Evolutionary conservation across 371 early-diverging fungal species (phyloP).

Genomic region (Circinella minor): DNA sequence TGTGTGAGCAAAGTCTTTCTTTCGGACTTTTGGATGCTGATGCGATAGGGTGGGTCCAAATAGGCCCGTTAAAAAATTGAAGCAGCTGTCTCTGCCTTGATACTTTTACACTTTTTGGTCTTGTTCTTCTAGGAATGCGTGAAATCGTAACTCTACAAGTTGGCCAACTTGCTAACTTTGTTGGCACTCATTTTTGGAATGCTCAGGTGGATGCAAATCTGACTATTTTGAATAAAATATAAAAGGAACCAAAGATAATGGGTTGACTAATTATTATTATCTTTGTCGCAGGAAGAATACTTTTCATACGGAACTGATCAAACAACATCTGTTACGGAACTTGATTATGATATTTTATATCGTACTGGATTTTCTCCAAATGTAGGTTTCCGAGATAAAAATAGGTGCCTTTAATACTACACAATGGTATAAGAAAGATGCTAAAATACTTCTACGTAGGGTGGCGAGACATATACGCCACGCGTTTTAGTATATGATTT

Average conservation of each 20-base stretch:
- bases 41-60: too few relatives aligned
- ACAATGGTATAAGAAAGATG: not conserved
- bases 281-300: constrained; percentile 44
- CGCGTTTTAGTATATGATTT: constrained; percentile 79
- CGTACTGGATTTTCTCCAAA: constrained; percentile 48
- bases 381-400: constrained; percentile 24
- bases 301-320: constrained; percentile 37
- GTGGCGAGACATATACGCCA: constrained; percentile 75
- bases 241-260: not conserved
- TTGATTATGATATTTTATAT: constrained; percentile 65
- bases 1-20: too few relatives aligned
- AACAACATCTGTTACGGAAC: constrained; percentile 27
- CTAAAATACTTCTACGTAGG: constrained; percentile 34
- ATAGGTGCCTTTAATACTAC: not conserved
- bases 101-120: not conserved
- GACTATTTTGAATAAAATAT: not conserved
- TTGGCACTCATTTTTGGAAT: constrained; percentile 95
- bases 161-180: constrained; percentile 83
- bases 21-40: too few relatives aligned
- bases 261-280: not conserved
- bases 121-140: constrained; percentile 50
- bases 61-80: too few relatives aligned
- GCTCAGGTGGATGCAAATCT: constrained; percentile 59
- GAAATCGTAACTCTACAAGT: constrained; percentile 91
- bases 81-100: not conserved